These are phyloP conservation scores for Leptographium flavum DNA, from an alignment of 2,329 filamentous ascomycete genomes.

Conservation along the genomic window DNA sequence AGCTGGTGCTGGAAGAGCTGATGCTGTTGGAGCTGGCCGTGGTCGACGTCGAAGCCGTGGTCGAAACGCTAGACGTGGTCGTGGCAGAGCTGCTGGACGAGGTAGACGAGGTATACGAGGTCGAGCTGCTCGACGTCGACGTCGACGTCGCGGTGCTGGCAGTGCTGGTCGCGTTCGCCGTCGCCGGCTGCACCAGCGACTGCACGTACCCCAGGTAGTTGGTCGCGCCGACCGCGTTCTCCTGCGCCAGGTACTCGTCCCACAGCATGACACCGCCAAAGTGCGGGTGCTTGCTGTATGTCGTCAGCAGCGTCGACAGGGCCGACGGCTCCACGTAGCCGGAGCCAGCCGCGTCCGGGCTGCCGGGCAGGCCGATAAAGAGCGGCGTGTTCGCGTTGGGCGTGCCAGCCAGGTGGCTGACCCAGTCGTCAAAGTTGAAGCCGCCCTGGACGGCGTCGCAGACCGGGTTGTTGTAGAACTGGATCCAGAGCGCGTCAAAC, in stretches of 20 bases:
- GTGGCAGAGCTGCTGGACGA: neutral
- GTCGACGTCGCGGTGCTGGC: too few species aligned
- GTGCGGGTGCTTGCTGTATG: constrained; percentile 13
- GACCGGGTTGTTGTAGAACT: constrained; percentile 32
- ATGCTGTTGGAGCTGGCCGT: too few species aligned
- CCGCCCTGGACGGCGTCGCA: constrained; percentile 20
- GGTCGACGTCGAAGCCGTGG: too few species aligned
- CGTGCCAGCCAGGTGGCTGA: constrained; percentile 16
- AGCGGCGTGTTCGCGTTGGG: constrained; percentile 22
- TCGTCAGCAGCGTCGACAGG: constrained; percentile 12
- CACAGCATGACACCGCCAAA: constrained; percentile 22
- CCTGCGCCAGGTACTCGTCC: constrained; percentile 15
- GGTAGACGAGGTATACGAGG: too few species aligned
- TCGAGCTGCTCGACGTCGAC: neutral
- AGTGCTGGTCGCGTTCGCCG: neutral
- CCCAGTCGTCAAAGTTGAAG: constrained; percentile 25
- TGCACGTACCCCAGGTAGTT: constrained; percentile 11
- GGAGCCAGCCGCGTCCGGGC: constrained; percentile 8
- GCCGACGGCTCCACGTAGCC: constrained; percentile 15
- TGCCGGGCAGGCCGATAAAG: constrained; percentile 24
- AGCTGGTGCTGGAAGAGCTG: neutral
- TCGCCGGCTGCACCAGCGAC: neutral
- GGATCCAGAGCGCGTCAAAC: constrained; percentile 29
- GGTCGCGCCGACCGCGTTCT: constrained; percentile 10
- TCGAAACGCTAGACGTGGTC: too few species aligned